phyloP scores from a whole-genome alignment of 1,284 basidiomycete species.

The Sphagnurus paluster region DNA sequence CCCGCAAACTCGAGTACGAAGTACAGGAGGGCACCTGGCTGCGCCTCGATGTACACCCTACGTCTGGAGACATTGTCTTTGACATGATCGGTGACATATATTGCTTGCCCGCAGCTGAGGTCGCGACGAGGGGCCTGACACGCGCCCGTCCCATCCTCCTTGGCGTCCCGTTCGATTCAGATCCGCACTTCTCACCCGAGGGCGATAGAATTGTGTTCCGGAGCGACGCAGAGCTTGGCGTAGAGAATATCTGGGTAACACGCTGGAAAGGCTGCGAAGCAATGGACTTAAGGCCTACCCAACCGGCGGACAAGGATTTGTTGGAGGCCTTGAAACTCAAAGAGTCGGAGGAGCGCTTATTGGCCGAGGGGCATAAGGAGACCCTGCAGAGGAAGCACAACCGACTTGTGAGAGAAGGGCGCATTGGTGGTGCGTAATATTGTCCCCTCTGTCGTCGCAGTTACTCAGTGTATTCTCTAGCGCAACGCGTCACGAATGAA shows the following conservation, averaged over 20 bases:
- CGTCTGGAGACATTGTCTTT: slow-evolving; percentile 68
- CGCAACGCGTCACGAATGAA: slow-evolving; percentile 68
- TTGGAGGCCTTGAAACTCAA: slow-evolving; percentile 35
- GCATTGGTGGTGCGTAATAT: slow-evolving; percentile 45
- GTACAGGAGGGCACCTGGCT: slow-evolving; percentile 75
- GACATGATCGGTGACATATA: slow-evolving; percentile 76
- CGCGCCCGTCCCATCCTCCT: slow-evolving; percentile 52
- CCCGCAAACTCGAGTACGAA: slow-evolving; percentile 63
- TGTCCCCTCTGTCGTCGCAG: neutral
- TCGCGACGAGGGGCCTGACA: slow-evolving; percentile 17
- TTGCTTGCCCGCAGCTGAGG: slow-evolving; percentile 51
- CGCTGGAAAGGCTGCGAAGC: slow-evolving; percentile 61
- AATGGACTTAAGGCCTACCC: slow-evolving; percentile 49
- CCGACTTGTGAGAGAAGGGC: slow-evolving; percentile 60
- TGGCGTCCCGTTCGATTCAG: slow-evolving; percentile 67
- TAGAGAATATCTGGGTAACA: slow-evolving; percentile 73
- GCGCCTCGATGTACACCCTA: slow-evolving; percentile 67
- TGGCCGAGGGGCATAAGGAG: slow-evolving; percentile 52
- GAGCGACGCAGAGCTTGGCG: slow-evolving; percentile 68
- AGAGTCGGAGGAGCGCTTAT: slow-evolving; percentile 46
- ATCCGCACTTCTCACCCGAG: slow-evolving; percentile 70
- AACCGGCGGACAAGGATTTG: slow-evolving; percentile 28
- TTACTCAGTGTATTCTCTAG: slow-evolving; percentile 32
- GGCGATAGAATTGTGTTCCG: slow-evolving; percentile 62
- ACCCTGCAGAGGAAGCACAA: slow-evolving; percentile 44